Conservation (phyloP, 2,329 filamentous ascomycete genomes). For the Drechslerella stenobrocha region DNA sequence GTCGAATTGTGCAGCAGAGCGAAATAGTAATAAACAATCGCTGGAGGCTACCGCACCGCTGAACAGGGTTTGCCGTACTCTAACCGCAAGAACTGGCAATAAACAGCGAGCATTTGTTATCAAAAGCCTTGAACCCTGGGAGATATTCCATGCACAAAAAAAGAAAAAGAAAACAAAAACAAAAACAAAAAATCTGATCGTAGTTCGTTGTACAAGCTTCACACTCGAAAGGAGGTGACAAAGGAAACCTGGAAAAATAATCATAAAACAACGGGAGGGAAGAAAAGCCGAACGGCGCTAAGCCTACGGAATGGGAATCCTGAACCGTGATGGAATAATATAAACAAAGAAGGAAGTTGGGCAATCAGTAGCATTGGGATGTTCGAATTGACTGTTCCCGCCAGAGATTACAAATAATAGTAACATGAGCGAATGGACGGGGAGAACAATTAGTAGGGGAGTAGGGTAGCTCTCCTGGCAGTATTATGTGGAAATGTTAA, state of each 20-base stretch:
- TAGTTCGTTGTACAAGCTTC: constrained; percentile 2
- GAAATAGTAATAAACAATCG: too few relatives aligned
- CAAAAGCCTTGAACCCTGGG: too few relatives aligned
- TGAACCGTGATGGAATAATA: constrained; percentile 15
- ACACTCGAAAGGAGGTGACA: neutral
- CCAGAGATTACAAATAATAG: constrained; percentile 26
- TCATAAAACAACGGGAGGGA: neutral
- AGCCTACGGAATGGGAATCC: constrained; percentile 1
- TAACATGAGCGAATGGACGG: neutral
- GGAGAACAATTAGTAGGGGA: constrained; percentile 1
- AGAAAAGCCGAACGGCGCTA: neutral
- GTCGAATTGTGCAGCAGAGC: too few relatives aligned
- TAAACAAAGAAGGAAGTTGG: constrained; percentile 37
- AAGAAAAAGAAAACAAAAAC: neutral
- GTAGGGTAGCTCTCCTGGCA: neutral
- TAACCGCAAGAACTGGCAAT: too few relatives aligned
- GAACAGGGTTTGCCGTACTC: too few relatives aligned
- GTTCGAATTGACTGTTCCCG: constrained; percentile 20
- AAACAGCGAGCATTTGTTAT: too few relatives aligned
- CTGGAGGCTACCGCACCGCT: too few relatives aligned
- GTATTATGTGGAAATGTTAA: constrained; percentile 29
- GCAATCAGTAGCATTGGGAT: constrained; percentile 26
- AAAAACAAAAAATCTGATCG: neutral
- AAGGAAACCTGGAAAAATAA: neutral
- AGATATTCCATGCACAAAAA: too few relatives aligned